Evolutionary conservation across 257 asterid genomes (phyloP), one percentile per base, ranked within the genome.

Genomic region (Gardenia jasminoides): DNA sequence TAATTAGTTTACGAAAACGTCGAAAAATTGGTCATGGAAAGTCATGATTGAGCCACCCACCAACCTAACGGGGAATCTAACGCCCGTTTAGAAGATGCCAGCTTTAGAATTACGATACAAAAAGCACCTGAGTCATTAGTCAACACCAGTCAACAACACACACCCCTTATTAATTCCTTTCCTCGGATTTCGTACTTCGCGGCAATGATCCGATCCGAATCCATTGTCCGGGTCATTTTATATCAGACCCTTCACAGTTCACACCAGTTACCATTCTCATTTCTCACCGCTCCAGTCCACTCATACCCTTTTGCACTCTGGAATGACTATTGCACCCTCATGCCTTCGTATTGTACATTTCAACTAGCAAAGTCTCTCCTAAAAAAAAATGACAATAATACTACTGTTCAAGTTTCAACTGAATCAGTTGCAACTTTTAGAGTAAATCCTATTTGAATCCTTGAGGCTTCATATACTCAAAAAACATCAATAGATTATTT

Each of bases 211-310:
- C 68, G 64, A 80, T 76, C 77, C 84, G 78, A 80, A 81, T 78
- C 74, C 80, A 68, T 70, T 84, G 84, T 85, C 86, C 83, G 87
- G 79, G 74, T 79, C 80, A 31, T 11, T 33, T 47, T 1, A 6
- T 72, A n/a, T n/a, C 44, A 24, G 58, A 24, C 22, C 30, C 1
- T 24, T 44, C 31, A 59, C 66, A 8, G 39, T 36, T 36, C 1
- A 36, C 41, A 1, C 39, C 39, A 26, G 5, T 26, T 54, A 19
- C 24, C 1, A n/a, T 47, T 9, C 15, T 46, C 13, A 46, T 46
- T 8, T 26, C 3, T 3, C 12, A 10, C 4, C 17, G 26, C 67
- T 10, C 67, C 67, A 46, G 61, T 71, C 61, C 39, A 5, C 20
- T 26, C n/a, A 6, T 46, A 4, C 20, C 19, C 13, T 6, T 54